Conservation (phyloP, 352 stramenopile genomes). For the Phytopythium mirpurense region DNA sequence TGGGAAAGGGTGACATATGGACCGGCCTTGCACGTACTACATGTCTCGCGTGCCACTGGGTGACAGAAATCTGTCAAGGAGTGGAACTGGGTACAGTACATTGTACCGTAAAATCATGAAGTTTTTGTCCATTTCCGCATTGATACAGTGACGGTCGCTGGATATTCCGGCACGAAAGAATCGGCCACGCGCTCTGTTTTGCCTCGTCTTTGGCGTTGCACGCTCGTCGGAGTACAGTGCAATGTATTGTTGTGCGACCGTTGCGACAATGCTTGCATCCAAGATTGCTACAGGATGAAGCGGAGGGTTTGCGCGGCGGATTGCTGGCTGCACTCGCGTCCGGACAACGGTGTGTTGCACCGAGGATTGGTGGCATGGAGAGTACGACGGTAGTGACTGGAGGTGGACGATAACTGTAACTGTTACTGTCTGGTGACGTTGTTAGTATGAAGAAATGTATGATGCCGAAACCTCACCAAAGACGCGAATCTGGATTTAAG, state of each 20-base stretch:
- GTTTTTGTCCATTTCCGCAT: neutral
- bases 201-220: neutral
- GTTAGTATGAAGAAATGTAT: neutral
- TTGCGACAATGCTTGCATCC: no score
- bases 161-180: conserved; percentile 1
- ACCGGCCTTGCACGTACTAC: neutral
- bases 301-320: neutral
- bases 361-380: no score
- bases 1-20: conserved; percentile 6
- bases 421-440: no score
- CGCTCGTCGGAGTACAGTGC: neutral
- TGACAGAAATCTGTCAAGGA: conserved; percentile 10
- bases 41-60: conserved; percentile 7
- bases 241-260: neutral
- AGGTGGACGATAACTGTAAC: no score
- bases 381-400: neutral
- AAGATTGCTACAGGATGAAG: no score
- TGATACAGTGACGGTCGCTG: neutral
- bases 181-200: no score
- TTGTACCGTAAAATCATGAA: no score
- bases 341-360: neutral
- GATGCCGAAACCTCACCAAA: neutral
- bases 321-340: no score
- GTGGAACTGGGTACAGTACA: conserved; percentile 1
- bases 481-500: neutral